Conservation (phyloP, 495 filamentous ascomycete species). For the Podospora didyma region DNA sequence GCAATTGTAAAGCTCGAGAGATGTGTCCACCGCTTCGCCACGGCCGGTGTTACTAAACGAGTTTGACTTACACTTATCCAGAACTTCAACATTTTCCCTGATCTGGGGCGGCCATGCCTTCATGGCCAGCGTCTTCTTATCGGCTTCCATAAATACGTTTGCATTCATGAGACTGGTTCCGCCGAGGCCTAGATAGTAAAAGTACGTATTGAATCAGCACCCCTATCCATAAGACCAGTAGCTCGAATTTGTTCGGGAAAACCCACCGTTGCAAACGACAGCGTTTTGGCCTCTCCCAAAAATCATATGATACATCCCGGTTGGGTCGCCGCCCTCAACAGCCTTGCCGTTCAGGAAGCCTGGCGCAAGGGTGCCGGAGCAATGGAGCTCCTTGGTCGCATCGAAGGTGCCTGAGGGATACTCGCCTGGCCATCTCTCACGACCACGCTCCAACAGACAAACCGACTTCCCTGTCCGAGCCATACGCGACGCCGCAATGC, state of each 20-base stretch:
- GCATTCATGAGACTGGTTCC: slow-evolving; percentile 64
- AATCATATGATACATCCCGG: slow-evolving; percentile 60
- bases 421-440: slow-evolving; percentile 63
- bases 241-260: not conserved
- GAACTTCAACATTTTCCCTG: slow-evolving; percentile 33
- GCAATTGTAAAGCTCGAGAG: too few relatives aligned
- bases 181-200: slow-evolving; percentile 46
- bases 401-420: slow-evolving; percentile 50
- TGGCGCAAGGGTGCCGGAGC: slow-evolving; percentile 52
- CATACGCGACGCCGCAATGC: slow-evolving; percentile 62
- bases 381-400: slow-evolving; percentile 41
- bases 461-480: slow-evolving; percentile 57
- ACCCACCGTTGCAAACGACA: slow-evolving; percentile 59
- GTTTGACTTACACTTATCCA: slow-evolving; percentile 48
- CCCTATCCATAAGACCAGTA: not conserved
- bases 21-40: too few relatives aligned
- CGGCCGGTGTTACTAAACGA: too few relatives aligned
- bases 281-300: slow-evolving; percentile 64
- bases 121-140: slow-evolving; percentile 49
- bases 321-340: slow-evolving; percentile 50
- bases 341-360: slow-evolving; percentile 31
- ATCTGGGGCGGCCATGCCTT: slow-evolving; percentile 60
- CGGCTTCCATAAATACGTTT: slow-evolving; percentile 62
- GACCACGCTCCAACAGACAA: slow-evolving; percentile 58
- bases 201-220: not conserved